Percentiles rank a stretch among this genome's conserved stretches.
Conservation (phyloP, 768 basidiomycete species). For the Dioszegia hungarica region DNA sequence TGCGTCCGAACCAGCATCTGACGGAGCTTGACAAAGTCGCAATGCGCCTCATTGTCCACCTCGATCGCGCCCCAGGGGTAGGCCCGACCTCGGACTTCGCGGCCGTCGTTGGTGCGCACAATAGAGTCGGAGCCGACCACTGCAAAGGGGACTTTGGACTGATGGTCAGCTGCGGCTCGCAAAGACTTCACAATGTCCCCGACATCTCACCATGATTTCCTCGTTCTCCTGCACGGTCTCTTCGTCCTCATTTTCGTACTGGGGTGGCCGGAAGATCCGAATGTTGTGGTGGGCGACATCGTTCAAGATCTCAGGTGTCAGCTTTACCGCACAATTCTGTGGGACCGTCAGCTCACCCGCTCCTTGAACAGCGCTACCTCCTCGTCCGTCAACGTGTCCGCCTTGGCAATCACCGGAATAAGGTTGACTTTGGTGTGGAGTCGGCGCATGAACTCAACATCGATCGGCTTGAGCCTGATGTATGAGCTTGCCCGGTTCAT, state of each 20-base stretch:
- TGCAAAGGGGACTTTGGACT: conserved; percentile 96
- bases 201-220: conserved; percentile 70
- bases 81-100: conserved; percentile 84
- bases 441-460: conserved; percentile 97
- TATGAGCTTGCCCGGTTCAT: background rate
- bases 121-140: conserved; percentile 88
- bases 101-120: conserved; percentile 78
- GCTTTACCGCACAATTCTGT: background rate
- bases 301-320: conserved; percentile 64
- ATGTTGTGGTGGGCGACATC: conserved; percentile 95
- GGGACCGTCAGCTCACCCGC: conserved; percentile 55
- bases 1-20: conserved; percentile 99
- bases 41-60: conserved; percentile 98
- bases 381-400: conserved; percentile 95
- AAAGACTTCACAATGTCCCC: conserved; percentile 12
- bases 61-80: conserved; percentile 99
- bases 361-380: conserved; percentile 90
- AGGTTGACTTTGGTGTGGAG: conserved; percentile 96
- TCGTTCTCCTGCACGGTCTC: conserved; percentile 96
- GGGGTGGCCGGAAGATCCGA: conserved; percentile 95
- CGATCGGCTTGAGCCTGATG: conserved; percentile 88
- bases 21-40: conserved; percentile 98
- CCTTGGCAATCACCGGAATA: conserved; percentile 97
- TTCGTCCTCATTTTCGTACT: conserved; percentile 97
- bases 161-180: conserved; percentile 3